Base-by-base conservation (phyloP, 768 basidiomycete species). In the Wakefieldia striispora region DNA sequence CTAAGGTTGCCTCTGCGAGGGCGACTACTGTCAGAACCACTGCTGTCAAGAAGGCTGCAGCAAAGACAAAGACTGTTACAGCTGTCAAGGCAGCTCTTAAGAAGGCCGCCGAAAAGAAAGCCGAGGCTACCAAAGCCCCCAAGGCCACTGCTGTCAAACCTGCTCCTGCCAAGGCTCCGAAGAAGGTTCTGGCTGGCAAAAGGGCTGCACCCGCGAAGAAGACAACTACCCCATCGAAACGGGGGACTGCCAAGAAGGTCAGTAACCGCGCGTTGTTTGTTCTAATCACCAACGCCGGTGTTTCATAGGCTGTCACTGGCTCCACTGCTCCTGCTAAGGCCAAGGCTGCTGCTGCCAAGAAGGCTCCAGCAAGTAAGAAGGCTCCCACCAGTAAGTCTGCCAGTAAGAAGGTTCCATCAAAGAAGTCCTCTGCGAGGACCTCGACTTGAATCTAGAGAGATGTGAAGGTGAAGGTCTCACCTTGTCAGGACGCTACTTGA, bases 231-330 rank as follows among this genome's bases (percentile, higher is more conserved):
- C 54, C 73, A 29, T 68, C 77, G 40, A 81, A 77, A 63, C 73
- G 80, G 29, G 80, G 75, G 27, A 40, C 74, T 1, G 81, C 78
- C 9, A 88, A 88, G 76, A 88, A 86, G 80, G 83, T 83, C 38
- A 33, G 56, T 53, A 1, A 16, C 6, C 33, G 27, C 43, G 37
- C 14, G 5, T 36, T 42, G 7, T 34, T 14, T n/a, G 9, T 44
- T 44, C 21, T 41, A 45, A 27, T 33, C 16, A 39, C 39, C 26
- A 29, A 41, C 35, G 45, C 16, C n/a, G 37, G 56, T 19, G 37
- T 26, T 56, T 8, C 31, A 19, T 56, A 85, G 83, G 72, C 74
- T 54, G 70, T 76, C 21, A 83, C 78, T 34, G 81, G 83, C 9
- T 70, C 72, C 0, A 72, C 69, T 11, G 58, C 77, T 21, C 60